Evolutionary conservation across 306 rosid species (phyloP), one percentile per base, ranked within the genome.

Genomic region (Gillenia trifoliata): DNA sequence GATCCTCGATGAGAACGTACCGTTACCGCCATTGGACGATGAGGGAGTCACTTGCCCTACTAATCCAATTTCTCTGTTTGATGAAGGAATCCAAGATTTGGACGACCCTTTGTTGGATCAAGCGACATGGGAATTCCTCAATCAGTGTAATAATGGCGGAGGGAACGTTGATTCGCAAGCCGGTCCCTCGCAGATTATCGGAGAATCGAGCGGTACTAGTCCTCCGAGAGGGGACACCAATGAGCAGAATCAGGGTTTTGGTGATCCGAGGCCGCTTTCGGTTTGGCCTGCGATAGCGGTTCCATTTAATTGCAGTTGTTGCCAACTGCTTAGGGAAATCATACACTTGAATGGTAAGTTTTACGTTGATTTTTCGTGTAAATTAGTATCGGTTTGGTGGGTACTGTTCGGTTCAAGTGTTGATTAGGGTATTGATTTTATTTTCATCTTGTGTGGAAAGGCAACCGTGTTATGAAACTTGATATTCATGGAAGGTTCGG

Each of bases 401-500:
- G 11, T 12, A 15, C 4, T 17, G 6, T 49, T 57, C 5, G 12
- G 20, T 13, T 23, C 29, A 30, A 5, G 17, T 45, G 15, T 3
- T 4, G 29, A 7, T 2, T 3, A 33, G 1, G 11, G 68, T 33
- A 45, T 4, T 64, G 50, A 30, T 15, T 36, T 9, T 30, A 34
- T 3, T 30, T 6, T 30, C 15, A 19, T 20, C 63, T 72, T 47
- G 5, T 52, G 13, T 15, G 64, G 3, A 40, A 66, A 92, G 98
- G 87, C 41, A 4, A 31, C 9, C 28, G 13, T 40, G 52, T 84
- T 6, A 79, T 72, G 30, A 93, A 85, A 81, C 87, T 93, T 23
- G 91, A 86, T 82, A 86, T 93, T 65, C 96, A 93, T 72, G 96
- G 98, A 82, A 80, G 83, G 60, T 60, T 86, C 0, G 98, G 92